Conservation (phyloP, 2,329 filamentous ascomycete species). For the Colletotrichum lini region DNA sequence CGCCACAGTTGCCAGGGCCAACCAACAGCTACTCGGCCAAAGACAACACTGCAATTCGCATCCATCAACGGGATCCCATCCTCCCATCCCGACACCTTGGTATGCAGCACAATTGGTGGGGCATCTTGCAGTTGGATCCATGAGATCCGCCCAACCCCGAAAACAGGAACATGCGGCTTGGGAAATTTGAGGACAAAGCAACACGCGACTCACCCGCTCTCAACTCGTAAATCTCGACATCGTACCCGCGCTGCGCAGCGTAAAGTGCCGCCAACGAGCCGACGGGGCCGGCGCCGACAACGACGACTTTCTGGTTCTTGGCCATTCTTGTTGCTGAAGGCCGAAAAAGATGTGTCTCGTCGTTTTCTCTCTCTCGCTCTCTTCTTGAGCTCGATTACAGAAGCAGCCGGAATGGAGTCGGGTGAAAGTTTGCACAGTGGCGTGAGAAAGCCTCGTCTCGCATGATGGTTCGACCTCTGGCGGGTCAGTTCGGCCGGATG, state of each 20-base stretch:
- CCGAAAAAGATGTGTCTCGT: not conserved
- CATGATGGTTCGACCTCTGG: conserved; percentile 32
- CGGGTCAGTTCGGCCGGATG: conserved; percentile 30
- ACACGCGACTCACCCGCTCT: conserved; percentile 79
- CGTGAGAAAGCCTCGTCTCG: conserved; percentile 16
- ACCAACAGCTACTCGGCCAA: no score
- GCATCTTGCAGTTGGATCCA: conserved; percentile 8
- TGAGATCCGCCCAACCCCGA: not conserved
- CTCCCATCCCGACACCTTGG: conserved; percentile 6
- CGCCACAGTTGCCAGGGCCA: not conserved
- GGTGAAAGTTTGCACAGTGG: conserved; percentile 11
- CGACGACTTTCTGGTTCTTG: conserved; percentile 76
- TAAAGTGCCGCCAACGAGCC: conserved; percentile 94
- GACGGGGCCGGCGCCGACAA: conserved; percentile 94
- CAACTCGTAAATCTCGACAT: conserved; percentile 95
- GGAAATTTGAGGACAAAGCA: not conserved
- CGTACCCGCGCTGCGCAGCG: conserved; percentile 87
- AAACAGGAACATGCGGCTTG: conserved; percentile 18
- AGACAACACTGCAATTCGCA: not conserved
- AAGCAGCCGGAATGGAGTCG: not conserved
- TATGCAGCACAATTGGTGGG: conserved; percentile 28
- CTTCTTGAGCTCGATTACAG: not conserved
- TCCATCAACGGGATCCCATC: conserved; percentile 13
- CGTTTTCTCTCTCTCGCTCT: not conserved
- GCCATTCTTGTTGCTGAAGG: conserved; percentile 48